Conservation (phyloP, 2,329 filamentous ascomycete genomes). For the Teratosphaeria viscida region DNA sequence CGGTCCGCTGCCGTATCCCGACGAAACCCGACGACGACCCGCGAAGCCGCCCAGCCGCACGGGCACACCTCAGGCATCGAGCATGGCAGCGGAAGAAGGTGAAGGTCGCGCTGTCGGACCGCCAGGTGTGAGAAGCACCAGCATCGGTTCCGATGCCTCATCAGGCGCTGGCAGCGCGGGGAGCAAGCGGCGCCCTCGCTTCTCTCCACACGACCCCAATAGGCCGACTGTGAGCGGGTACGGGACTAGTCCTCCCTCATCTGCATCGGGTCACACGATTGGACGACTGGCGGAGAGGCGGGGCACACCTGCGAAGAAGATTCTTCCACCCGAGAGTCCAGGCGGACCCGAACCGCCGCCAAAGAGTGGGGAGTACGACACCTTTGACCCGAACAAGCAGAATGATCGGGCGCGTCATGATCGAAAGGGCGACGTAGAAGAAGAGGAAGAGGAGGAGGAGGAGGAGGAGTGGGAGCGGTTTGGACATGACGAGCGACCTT, state of each 20-base stretch:
- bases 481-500: not conserved
- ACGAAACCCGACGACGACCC: conserved; percentile 14
- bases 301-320: conserved; percentile 63
- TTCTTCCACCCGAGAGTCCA: conserved; percentile 71
- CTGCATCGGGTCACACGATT: conserved; percentile 17
- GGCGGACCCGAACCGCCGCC: conserved; percentile 61
- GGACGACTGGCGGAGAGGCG: conserved; percentile 67
- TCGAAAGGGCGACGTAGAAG: conserved; percentile 35
- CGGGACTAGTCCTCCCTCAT: conserved; percentile 22
- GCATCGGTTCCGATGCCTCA: conserved; percentile 21
- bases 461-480: not conserved
- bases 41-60: conserved; percentile 5
- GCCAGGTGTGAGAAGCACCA: conserved; percentile 14
- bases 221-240: conserved; percentile 38
- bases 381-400: not conserved
- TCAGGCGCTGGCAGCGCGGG: conserved; percentile 14
- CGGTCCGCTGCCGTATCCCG: conserved; percentile 22
- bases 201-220: conserved; percentile 40
- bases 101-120: conserved; percentile 13
- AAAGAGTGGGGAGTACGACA: conserved; percentile 30
- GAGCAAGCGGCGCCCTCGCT: conserved; percentile 27
- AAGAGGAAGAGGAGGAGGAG: not conserved
- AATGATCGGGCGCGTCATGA: not conserved
- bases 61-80: conserved; percentile 4
- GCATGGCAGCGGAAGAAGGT: conserved; percentile 14